Percentiles rank a stretch among this genome's conserved stretches.
These are phyloP conservation scores for Xylariomycetidae sp. DNA, from an alignment of 2,329 filamentous ascomycete species.

Conservation along the genomic window DNA sequence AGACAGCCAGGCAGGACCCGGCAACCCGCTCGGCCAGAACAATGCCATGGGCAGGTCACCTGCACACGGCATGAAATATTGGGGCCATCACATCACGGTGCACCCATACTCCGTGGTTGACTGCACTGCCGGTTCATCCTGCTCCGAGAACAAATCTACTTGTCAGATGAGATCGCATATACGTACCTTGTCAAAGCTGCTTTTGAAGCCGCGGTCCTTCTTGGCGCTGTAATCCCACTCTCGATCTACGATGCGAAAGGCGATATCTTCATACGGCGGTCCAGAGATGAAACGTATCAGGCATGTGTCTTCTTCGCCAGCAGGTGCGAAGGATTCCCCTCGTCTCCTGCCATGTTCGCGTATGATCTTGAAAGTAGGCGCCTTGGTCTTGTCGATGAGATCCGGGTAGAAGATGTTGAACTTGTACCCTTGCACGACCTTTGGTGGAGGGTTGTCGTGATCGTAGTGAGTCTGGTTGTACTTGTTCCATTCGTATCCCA, in stretches of 20 bases:
- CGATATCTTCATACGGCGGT: slow-evolving; percentile 92
- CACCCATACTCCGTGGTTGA: no score
- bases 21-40: no score
- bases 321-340: slow-evolving; percentile 87
- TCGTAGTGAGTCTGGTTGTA: slow-evolving; percentile 99
- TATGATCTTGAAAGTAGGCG: slow-evolving; percentile 93
- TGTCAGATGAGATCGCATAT: no score
- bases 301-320: slow-evolving; percentile 95
- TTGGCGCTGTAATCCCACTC: slow-evolving; percentile 99
- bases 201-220: slow-evolving; percentile 87
- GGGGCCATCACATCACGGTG: no score
- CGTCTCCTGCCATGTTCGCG: slow-evolving; percentile 83
- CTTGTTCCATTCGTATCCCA: slow-evolving; percentile 99
- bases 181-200: slow-evolving; percentile 92
- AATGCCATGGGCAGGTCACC: no score
- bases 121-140: no score
- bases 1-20: no score
- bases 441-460: slow-evolving; percentile 94
- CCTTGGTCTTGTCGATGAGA: slow-evolving; percentile 88
- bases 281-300: slow-evolving; percentile 93
- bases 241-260: slow-evolving; percentile 94
- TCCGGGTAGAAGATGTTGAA: slow-evolving; percentile 99
- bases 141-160: no score
- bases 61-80: no score
- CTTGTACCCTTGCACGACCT: slow-evolving; percentile 97